Evolutionary conservation across 371 early-diverging fungal species (phyloP).

Genomic region (Mortierella sp.): DNA sequence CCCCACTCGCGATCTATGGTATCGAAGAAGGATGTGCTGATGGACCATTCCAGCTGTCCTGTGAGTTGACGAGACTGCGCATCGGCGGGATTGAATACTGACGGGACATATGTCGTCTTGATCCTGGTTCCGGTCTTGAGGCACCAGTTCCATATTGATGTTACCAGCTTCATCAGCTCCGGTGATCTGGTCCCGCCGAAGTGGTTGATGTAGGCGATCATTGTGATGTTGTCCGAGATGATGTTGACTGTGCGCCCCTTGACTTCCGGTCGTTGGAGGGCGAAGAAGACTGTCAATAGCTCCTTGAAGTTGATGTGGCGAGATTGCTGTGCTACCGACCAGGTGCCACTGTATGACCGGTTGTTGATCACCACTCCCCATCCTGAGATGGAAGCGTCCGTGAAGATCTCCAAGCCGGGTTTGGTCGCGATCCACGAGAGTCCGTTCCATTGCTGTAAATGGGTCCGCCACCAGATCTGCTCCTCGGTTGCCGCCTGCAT

Average conservation of each 20-base stretch:
- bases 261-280: slow-evolving; percentile 8
- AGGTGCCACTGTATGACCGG: slow-evolving; percentile 15
- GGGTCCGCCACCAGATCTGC: slow-evolving; percentile 41
- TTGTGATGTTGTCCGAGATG: slow-evolving; percentile 39
- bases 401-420: slow-evolving; percentile 32
- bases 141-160: slow-evolving; percentile 37
- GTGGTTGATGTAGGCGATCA: slow-evolving; percentile 49
- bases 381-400: slow-evolving; percentile 48
- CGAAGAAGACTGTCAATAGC: slow-evolving; percentile 16
- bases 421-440: slow-evolving; percentile 27
- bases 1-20: slow-evolving; percentile 44
- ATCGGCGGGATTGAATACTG: slow-evolving; percentile 53
- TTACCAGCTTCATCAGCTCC: slow-evolving; percentile 24
- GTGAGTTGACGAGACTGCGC: slow-evolving; percentile 32
- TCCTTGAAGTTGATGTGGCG: slow-evolving; percentile 37
- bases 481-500: slow-evolving; percentile 17
- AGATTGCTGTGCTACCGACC: slow-evolving; percentile 12
- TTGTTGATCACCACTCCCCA: slow-evolving; percentile 45
- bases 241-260: slow-evolving; percentile 12
- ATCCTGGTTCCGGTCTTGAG: slow-evolving; percentile 34
- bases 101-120: slow-evolving; percentile 45
- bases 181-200: slow-evolving; percentile 52
- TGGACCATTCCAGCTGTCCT: slow-evolving; percentile 48
- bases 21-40: slow-evolving; percentile 22
- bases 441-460: slow-evolving; percentile 37